Conservation (phyloP, 1,139 yeast species). For the Zygosaccharomyces sapae region DNA sequence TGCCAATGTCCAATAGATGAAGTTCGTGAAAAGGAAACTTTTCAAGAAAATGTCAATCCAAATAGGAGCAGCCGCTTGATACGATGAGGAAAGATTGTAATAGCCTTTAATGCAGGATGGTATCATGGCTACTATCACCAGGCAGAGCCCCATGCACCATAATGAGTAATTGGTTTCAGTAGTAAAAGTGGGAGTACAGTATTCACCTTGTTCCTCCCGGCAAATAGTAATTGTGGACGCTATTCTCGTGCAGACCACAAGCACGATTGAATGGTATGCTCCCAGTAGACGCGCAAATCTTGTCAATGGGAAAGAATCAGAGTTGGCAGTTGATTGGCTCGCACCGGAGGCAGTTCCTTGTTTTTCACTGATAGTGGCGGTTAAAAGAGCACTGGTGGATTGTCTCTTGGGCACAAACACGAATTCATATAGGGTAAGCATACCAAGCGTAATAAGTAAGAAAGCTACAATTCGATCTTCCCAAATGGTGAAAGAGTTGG, state of each 20-base stretch:
- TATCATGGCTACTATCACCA: constrained; percentile 51
- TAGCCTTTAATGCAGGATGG: constrained; percentile 70
- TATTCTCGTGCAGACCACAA: constrained; percentile 56
- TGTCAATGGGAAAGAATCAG: constrained; percentile 27
- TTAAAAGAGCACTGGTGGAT: constrained; percentile 34
- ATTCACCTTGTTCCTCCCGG: constrained; percentile 82
- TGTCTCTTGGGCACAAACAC: constrained; percentile 35
- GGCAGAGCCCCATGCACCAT: constrained; percentile 57
- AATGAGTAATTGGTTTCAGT: constrained; percentile 48
- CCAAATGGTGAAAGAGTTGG: constrained; percentile 93
- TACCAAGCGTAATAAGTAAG: constrained; percentile 66
- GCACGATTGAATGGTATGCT: constrained; percentile 60
- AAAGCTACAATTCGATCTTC: constrained; percentile 77
- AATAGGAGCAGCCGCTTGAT: constrained; percentile 78
- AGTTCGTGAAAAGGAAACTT: constrained; percentile 52
- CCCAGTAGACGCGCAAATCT: constrained; percentile 37
- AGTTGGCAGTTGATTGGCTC: constrained; percentile 18
- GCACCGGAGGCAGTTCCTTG: constrained; percentile 23
- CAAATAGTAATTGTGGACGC: constrained; percentile 66
- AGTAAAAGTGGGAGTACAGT: constrained; percentile 67
- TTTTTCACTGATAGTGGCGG: constrained; percentile 33
- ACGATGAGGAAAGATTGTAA: constrained; percentile 67
- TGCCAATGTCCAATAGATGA: constrained; percentile 77
- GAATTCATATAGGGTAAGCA: constrained; percentile 46
- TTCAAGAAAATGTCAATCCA: constrained; percentile 73